Evolutionary conservation across 306 rosid species (phyloP), one percentile per base, ranked within the genome.

Genomic region (Malus sylvestris): DNA sequence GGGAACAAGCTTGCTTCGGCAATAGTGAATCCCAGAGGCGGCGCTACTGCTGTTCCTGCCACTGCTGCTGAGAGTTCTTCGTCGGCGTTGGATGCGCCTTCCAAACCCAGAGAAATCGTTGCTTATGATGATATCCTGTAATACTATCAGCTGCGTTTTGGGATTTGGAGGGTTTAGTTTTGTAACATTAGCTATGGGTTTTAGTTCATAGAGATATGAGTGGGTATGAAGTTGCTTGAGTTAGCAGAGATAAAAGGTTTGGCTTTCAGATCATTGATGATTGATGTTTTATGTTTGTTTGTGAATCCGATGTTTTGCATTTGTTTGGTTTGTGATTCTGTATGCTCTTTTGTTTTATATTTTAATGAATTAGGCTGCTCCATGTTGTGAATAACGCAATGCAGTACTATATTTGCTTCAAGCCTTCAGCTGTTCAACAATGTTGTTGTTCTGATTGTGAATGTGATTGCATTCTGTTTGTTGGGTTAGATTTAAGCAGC

Each of bases 81-180:
- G 30, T 83, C 89, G 18, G 84, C 40, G 63, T 80, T 76, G 15
- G 86, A 91, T 23, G 88, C 70, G 66, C 94, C 96, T 81, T 85
- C 79, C 64, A 79, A 68, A 83, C 89, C 90, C 46, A 85, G 97
- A 82, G 94, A 94, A 89, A 89, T 91, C 44, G 80, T 94, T 72
- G 97, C 93, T 49, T 94, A 94, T 79, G 97, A 94, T 80, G 98
- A 91, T 72, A 86, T 94, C 74, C 77, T 91, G 81, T 91, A 79
- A 84, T 52, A 71, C 51, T 76, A 45, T 55, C 9, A 46, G 52
- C 62, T 23, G 79, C 61, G 15, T 10, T 30, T 16, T 76, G 3
- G 55, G n/a, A 33, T 57, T 38, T 66, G 69, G 7, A 23, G 46
- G 42, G 1, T 73, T 67, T 25, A 14, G 18, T 46, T 76, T 55